phyloP scores from a whole-genome alignment of 495 filamentous ascomycete species.

The Aspergillus baeticus region DNA sequence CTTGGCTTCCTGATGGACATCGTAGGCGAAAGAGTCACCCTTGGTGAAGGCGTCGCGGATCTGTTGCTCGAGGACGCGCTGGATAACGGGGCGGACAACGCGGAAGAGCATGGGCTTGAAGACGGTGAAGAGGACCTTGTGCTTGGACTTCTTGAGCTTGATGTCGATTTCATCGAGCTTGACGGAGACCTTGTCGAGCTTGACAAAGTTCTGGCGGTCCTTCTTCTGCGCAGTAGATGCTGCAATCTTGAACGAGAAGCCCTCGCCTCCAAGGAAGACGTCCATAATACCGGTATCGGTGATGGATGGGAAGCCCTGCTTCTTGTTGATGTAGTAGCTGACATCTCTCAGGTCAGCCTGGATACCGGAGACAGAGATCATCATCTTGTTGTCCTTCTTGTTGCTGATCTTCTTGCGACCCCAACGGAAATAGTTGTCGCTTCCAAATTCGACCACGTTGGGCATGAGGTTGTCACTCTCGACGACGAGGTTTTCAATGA shows the following conservation, averaged over 20 bases:
- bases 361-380: conserved; percentile 83
- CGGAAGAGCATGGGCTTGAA: conserved; percentile 88
- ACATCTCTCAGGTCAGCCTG: conserved; percentile 71
- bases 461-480: conserved; percentile 98
- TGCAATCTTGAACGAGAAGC: conserved; percentile 89
- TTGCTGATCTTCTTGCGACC: conserved; percentile 82
- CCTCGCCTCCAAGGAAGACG: conserved; percentile 82
- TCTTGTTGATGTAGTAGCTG: conserved; percentile 92
- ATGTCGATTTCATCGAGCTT: conserved; percentile 83
- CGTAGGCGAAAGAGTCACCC: conserved; percentile 66
- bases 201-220: conserved; percentile 84
- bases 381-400: conserved; percentile 74
- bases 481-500: conserved; percentile 91
- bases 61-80: conserved; percentile 84
- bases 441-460: conserved; percentile 86
- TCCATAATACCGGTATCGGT: conserved; percentile 89
- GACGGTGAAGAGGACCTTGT: conserved; percentile 84
- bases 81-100: conserved; percentile 76
- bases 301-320: conserved; percentile 90
- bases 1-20: conserved; percentile 80
- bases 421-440: conserved; percentile 94
- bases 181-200: conserved; percentile 84
- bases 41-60: conserved; percentile 75
- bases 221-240: conserved; percentile 76
- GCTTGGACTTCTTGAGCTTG: conserved; percentile 89